phyloP scores from a whole-genome alignment of 2,329 filamentous ascomycete genomes.

The Dendrostoma leiphaemia region DNA sequence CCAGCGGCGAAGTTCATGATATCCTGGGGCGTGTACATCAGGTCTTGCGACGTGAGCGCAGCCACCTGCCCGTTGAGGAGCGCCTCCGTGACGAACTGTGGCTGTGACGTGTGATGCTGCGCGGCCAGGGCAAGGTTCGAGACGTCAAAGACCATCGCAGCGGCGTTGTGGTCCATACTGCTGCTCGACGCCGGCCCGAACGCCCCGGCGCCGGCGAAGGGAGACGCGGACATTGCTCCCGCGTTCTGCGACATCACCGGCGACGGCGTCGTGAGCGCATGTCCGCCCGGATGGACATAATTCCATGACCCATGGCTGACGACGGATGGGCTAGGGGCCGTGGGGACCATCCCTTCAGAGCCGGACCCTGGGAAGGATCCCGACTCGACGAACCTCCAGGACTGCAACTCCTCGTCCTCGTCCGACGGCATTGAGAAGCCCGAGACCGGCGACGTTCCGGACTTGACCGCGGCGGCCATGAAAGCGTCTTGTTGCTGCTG shows the following conservation, averaged over 20 bases:
- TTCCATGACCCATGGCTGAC: constrained; percentile 51
- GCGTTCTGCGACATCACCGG: constrained; percentile 39
- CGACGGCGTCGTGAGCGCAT: constrained; percentile 13
- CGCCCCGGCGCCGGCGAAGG: not conserved
- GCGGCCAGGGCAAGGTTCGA: not conserved
- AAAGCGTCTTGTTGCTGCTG: constrained; percentile 1
- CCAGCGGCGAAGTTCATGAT: constrained; percentile 28
- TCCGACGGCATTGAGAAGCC: constrained; percentile 13
- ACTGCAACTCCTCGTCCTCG: constrained; percentile 33
- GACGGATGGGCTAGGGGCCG: constrained; percentile 47
- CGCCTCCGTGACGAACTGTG: constrained; percentile 6
- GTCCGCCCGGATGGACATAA: constrained; percentile 39
- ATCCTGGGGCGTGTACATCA: constrained; percentile 30
- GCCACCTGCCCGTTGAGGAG: constrained; percentile 20
- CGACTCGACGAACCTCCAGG: constrained; percentile 18
- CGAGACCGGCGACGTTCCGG: constrained; percentile 26
- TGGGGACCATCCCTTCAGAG: not conserved
- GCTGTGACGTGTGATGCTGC: constrained; percentile 4
- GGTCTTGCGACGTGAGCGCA: constrained; percentile 42
- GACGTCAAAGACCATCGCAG: constrained; percentile 2
- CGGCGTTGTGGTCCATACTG: not conserved
- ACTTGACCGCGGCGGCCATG: constrained; percentile 32
- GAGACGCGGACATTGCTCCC: not conserved
- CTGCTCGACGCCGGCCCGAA: not conserved
- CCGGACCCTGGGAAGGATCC: constrained; percentile 8